A percentile compares a stretch with the other conserved stretches of the same genome.
Conservation (phyloP, 2,329 filamentous ascomycete genomes). For the Colletotrichum sp. region DNA sequence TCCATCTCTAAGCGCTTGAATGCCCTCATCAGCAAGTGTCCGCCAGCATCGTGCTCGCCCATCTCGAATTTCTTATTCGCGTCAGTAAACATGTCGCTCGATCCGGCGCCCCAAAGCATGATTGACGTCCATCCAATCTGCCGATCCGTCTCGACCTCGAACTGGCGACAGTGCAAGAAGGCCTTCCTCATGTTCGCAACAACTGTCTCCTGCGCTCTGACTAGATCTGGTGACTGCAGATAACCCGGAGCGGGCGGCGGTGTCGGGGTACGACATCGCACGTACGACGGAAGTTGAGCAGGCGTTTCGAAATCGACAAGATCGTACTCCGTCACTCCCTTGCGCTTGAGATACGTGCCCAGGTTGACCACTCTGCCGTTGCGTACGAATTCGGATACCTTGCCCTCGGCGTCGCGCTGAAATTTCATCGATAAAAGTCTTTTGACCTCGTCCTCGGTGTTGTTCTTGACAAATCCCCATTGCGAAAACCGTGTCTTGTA, state of each 20-base stretch:
- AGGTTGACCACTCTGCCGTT: constrained; percentile 58
- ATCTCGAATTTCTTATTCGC: constrained; percentile 48
- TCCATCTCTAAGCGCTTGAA: constrained; percentile 49
- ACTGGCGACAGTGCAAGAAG: constrained; percentile 48
- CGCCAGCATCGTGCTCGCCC: constrained; percentile 43
- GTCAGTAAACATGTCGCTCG: constrained; percentile 48
- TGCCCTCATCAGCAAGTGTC: constrained; percentile 44
- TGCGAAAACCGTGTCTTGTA: constrained; percentile 62
- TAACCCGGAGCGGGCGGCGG: constrained; percentile 47
- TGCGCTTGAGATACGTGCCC: constrained; percentile 57
- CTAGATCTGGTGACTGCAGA: constrained; percentile 45
- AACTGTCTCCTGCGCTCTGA: constrained; percentile 49
- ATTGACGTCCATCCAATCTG: constrained; percentile 44
- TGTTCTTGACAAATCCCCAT: constrained; percentile 61
- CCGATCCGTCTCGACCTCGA: constrained; percentile 41
- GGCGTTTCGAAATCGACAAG: constrained; percentile 51
- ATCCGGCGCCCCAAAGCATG: constrained; percentile 49
- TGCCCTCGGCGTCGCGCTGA: constrained; percentile 57
- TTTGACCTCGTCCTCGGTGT: constrained; percentile 58
- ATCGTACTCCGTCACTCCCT: constrained; percentile 58
- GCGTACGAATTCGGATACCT: constrained; percentile 57
- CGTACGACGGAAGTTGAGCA: constrained; percentile 46
- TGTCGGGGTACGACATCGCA: constrained; percentile 50
- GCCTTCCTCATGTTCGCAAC: constrained; percentile 49
- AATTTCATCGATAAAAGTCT: constrained; percentile 56